Percentiles rank a stretch among this genome's conserved stretches.
phyloP scores from a whole-genome alignment of 73 alveolate species.

The Blepharisma stoltei region DNA sequence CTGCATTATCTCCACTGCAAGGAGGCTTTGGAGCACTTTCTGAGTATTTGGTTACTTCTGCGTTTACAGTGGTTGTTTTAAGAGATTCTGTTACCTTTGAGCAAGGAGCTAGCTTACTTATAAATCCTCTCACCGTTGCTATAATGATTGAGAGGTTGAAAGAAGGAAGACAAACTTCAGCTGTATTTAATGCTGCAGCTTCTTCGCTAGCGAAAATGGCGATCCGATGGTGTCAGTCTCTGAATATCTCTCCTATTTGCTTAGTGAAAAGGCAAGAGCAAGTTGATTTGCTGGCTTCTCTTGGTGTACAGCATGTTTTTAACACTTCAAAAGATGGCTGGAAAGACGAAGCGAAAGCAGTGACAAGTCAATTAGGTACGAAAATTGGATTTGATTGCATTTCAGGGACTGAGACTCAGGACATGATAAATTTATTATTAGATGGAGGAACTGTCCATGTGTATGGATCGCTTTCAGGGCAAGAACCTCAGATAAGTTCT shows the following conservation, averaged over 20 bases:
- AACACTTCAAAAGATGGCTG: slow-evolving; percentile 33
- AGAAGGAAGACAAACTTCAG: slow-evolving; percentile 44
- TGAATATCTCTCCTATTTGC: slow-evolving; percentile 49
- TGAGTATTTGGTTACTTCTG: too few species aligned
- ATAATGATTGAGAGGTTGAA: slow-evolving; percentile 46
- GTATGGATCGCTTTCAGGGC: slow-evolving; percentile 55
- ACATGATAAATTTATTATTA: slow-evolving; percentile 34
- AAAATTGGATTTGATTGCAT: slow-evolving; percentile 52
- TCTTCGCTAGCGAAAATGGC: slow-evolving; percentile 66
- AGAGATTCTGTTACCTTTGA: too few species aligned
- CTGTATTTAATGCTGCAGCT: slow-evolving; percentile 63
- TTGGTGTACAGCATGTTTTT: slow-evolving; percentile 51
- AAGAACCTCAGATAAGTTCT: not conserved
- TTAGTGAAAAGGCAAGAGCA: slow-evolving; percentile 66
- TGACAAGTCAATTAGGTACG: slow-evolving; percentile 6
- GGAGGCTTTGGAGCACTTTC: too few species aligned
- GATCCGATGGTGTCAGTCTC: slow-evolving; percentile 43
- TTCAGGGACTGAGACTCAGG: slow-evolving; percentile 52
- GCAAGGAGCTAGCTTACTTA: slow-evolving; percentile 34
- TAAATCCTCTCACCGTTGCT: slow-evolving; percentile 71
- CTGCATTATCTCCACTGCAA: slow-evolving; percentile 20
- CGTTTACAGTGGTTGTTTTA: too few species aligned
- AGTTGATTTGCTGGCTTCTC: slow-evolving; percentile 42
- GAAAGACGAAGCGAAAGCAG: too few species aligned
- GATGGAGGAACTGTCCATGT: slow-evolving; percentile 32